Base-by-base conservation (phyloP, 768 basidiomycete genomes). In the Mycena epipterygia region DNA sequence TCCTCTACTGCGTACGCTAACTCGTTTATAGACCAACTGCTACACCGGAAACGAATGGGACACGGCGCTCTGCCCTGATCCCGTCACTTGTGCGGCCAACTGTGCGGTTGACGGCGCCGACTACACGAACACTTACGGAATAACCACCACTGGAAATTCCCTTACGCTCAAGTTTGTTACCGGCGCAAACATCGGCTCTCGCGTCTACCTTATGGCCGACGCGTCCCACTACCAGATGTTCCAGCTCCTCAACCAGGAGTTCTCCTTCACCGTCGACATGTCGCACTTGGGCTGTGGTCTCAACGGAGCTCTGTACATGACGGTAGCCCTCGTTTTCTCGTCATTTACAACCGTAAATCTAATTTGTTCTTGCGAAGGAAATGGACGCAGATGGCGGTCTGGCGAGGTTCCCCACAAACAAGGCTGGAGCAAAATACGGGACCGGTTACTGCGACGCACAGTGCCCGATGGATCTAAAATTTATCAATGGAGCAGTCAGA, bases 21-120 rank as follows among this genome's bases (percentile, higher is more conserved):
- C 80, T n/a, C 42, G 6, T 5, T n/a, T 6, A 6, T 44, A 14
- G n/a, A 81, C 79, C 64, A 83, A 82, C 79, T 84, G 88, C 76
- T 88, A 89, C 82, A 88, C 85, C 67, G 88, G 88, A 37, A 88
- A 89, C 81, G 76, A 81, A 21, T 90, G 87, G 87, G 82, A 89
- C 78, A 71, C 81, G 9, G 79, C 84, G 21, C 76, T 88, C 51
- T 90, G 88, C 82, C 84, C 87, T 30, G 84, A 86, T 73, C 78
- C 81, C 27, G 73, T 72, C 1, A 86, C 85, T 55, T 89, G 88
- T 75, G 85, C 87, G 21, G 11, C 68, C 8, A 82, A 81, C 73
- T 85, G 83, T 58, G 83, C 82, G 30, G 72, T 85, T 71, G 84
- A 86, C 33, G 84, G 85, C 72, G 86, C 85, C 56, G 83, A 86